Percentiles rank a stretch among this genome's conserved stretches.
Evolutionary conservation across 2,329 filamentous ascomycete genomes (phyloP).

Genomic region (Cladophialophora yegresii): DNA sequence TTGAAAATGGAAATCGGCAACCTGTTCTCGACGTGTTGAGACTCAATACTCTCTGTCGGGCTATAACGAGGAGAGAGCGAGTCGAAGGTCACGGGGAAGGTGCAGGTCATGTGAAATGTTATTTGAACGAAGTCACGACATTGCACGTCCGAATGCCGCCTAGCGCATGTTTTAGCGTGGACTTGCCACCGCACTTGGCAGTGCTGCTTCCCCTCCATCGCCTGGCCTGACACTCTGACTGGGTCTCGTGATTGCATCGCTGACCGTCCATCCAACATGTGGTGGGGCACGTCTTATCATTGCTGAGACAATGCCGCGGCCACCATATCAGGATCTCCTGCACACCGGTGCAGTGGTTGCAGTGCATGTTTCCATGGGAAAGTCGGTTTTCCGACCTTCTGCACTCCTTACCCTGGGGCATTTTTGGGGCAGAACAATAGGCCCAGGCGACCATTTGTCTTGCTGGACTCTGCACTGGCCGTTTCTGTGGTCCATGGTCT

Average conservation of each 20-base stretch:
- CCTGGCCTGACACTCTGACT: conserved; percentile 13
- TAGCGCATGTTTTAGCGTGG: conserved; percentile 3
- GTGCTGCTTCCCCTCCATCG: background rate
- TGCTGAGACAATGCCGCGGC: background rate
- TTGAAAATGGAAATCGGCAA: background rate
- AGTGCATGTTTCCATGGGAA: background rate
- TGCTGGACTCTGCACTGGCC: background rate
- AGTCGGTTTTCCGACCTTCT: background rate
- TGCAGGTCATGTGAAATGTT: conserved; percentile 11
- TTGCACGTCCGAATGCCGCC: background rate
- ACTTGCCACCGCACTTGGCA: background rate
- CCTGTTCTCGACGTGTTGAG: background rate
- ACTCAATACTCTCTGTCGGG: background rate
- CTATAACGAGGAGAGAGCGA: background rate
- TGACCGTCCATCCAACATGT: conserved; percentile 5
- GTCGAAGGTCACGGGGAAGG: conserved; percentile 7
- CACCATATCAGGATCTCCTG: background rate
- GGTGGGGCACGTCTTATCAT: background rate
- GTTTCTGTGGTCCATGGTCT: background rate
- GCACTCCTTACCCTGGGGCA: background rate
- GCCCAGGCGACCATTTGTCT: background rate
- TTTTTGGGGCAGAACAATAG: background rate
- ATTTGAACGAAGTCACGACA: conserved; percentile 4
- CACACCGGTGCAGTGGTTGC: background rate
- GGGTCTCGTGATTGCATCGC: conserved; percentile 14